Base-by-base conservation (phyloP, 2,329 filamentous ascomycete species). In the Aspergillus sp. region DNA sequence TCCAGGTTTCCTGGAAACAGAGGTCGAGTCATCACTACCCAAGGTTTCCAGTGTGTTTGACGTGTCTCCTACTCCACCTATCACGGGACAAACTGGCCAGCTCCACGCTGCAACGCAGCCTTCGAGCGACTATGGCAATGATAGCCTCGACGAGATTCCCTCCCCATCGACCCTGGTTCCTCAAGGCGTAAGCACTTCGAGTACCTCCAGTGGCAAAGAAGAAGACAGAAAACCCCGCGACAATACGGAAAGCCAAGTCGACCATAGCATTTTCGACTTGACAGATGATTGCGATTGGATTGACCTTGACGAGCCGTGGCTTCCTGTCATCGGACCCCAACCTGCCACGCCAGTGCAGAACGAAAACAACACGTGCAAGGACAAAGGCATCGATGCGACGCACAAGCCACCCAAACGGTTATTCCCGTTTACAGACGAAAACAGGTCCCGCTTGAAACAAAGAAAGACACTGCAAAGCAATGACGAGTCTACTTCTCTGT, bases 71-170 rank as follows among this genome's bases (percentile, higher is more conserved):
- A 19, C 19, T 19, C 19, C 19, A 19, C 19, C 19, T 19, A 19
- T 19, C 19, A 19, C 19, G 19, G 19, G 19, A 19, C 19, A 19
- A 19, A 19, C 19, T 2, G 19, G 19, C 19, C 19, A 19, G 19
- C 19, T 19, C 19, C 19, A 19, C 19, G 19, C 19, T 19, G 19
- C 19, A 19, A 53, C 12, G 34, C 34, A 39, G 36, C 48, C 48
- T 36, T 64, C 60, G 4, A 68, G 65, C 42, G 66, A 67, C 8
- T 67, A 64, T 44, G 61, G 54, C 3, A 58, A 59, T 41, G 60
- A 59, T 32, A 54, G 48, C 35, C 55, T 68, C 35, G 62, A 63
- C 7, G 64, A 71, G 45, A 52, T 73, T 28, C 68, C 68, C 28
- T 67, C 67, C 5, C 61, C 65, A 28, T 64, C 64, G 27, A 44